Conservation (phyloP, 495 filamentous ascomycete species). For the Penicillium cosmopolitanum region DNA sequence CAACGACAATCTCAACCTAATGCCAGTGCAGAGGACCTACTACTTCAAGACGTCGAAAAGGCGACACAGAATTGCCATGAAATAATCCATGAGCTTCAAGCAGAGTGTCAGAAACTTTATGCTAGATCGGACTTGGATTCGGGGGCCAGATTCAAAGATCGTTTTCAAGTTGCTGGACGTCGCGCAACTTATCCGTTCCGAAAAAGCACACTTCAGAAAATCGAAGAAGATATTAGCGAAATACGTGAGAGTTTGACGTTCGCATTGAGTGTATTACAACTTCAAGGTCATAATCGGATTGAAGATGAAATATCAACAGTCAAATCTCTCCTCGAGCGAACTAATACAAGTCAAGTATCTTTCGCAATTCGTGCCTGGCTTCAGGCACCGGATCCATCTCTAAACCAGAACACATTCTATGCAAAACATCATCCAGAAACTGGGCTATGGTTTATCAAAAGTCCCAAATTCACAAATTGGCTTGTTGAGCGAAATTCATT, state of each 20-base stretch:
- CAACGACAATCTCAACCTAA: no score
- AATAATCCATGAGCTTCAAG: no score
- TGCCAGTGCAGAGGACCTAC: no score
- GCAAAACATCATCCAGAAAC: conserved; percentile 29
- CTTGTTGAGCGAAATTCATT: conserved; percentile 37
- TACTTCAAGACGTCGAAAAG: no score
- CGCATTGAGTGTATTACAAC: conserved; percentile 33
- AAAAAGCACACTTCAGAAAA: conserved; percentile 34
- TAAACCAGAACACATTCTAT: conserved; percentile 33
- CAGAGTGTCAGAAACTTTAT: no score
- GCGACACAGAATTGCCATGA: no score
- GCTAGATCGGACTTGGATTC: no score
- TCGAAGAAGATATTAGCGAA: conserved; percentile 35
- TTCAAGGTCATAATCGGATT: conserved; percentile 20
- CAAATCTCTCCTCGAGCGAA: conserved; percentile 18
- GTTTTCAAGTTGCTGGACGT: conserved; percentile 20
- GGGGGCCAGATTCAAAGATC: conserved; percentile 6
- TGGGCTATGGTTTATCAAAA: conserved; percentile 39
- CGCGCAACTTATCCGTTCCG: conserved; percentile 35
- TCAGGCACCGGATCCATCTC: conserved; percentile 31
- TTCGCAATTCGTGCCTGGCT: conserved; percentile 34
- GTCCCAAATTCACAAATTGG: conserved; percentile 35
- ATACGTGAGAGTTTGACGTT: conserved; percentile 31
- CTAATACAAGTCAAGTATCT: conserved; percentile 27
- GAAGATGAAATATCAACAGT: conserved; percentile 22